phyloP scores from a whole-genome alignment of 2,329 filamentous ascomycete genomes.

The Aspergillus brunneoviolaceus region DNA sequence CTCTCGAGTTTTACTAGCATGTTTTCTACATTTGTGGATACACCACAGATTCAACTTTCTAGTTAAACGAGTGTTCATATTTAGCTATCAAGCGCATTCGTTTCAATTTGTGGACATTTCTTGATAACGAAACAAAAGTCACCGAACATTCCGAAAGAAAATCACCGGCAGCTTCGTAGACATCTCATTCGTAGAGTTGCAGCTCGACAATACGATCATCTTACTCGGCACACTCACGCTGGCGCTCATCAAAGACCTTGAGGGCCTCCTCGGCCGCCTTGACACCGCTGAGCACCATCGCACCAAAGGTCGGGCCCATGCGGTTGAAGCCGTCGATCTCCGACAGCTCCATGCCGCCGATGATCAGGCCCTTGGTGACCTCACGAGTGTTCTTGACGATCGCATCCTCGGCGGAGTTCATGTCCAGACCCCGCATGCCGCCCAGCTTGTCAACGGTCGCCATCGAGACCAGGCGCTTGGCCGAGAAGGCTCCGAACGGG shows the following conservation, averaged over 20 bases:
- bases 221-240: slow-evolving; percentile 68
- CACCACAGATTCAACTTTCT: not conserved
- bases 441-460: slow-evolving; percentile 77
- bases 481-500: slow-evolving; percentile 86
- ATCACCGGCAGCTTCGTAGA: not conserved
- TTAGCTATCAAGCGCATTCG: not conserved
- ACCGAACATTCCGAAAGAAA: not conserved
- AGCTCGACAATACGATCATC: not conserved
- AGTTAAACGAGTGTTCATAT: not conserved
- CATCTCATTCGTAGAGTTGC: not conserved
- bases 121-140: no score
- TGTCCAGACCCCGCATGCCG: slow-evolving; percentile 90
- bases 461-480: slow-evolving; percentile 90
- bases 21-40: no score
- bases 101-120: not conserved
- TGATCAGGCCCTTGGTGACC: slow-evolving; percentile 81
- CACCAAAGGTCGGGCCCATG: slow-evolving; percentile 87
- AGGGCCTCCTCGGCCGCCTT: slow-evolving; percentile 89
- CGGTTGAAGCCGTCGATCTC: slow-evolving; percentile 89
- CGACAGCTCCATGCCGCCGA: slow-evolving; percentile 92
- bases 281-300: slow-evolving; percentile 83
- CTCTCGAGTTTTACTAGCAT: no score
- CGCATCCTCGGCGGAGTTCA: slow-evolving; percentile 87
- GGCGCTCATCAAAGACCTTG: slow-evolving; percentile 72
- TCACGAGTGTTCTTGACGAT: slow-evolving; percentile 91